phyloP scores from a whole-genome alignment of 75 land plant genomes.

The Cunninghamia lanceolata region DNA sequence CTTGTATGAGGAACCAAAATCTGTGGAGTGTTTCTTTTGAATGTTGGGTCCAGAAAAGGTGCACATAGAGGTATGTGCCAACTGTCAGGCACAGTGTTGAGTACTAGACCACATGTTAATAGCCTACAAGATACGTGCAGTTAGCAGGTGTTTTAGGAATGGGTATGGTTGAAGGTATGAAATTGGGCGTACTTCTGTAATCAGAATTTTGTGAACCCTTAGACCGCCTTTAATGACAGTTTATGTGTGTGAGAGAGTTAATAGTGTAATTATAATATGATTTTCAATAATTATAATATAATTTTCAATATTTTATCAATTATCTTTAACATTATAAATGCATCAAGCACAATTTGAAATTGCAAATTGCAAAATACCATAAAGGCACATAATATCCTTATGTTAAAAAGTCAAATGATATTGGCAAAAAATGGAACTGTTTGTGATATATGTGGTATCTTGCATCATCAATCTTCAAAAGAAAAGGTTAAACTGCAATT shows the following conservation, averaged over 20 bases:
- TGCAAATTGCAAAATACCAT: not conserved
- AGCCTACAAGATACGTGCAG: not conserved
- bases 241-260: too few relatives aligned
- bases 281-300: too few relatives aligned
- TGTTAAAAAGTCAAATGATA: not conserved
- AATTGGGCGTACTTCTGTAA: not conserved
- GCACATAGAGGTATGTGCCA: not conserved
- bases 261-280: too few relatives aligned
- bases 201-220: too few relatives aligned
- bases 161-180: not conserved
- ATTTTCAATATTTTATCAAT: too few relatives aligned
- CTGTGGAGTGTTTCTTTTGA: not conserved
- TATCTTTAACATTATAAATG: not conserved
- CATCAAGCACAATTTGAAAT: not conserved
- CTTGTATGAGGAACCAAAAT: not conserved
- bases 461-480: not conserved
- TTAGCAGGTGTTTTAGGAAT: not conserved
- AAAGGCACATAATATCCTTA: not conserved
- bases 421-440: not conserved
- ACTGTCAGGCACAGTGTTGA: not conserved
- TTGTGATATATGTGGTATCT: not conserved
- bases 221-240: too few relatives aligned
- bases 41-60: not conserved
- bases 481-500: not conserved
- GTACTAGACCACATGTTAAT: not conserved